Conservation (phyloP, 345 rosid genomes). For the Salix exigua region DNA sequence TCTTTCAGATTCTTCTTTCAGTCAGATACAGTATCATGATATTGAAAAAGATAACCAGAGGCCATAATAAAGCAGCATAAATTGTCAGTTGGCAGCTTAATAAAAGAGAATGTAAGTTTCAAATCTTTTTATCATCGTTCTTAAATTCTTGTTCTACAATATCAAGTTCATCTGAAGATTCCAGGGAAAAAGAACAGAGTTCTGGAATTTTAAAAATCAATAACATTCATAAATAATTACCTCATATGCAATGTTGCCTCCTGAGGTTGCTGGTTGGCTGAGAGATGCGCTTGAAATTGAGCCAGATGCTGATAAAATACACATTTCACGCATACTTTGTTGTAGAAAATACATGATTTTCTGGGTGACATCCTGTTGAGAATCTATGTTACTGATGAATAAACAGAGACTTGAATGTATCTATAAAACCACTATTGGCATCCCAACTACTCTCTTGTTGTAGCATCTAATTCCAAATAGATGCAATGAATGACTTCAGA, state of each 20-base stretch:
- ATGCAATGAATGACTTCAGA: background rate
- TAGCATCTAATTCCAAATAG: background rate
- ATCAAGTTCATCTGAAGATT: background rate
- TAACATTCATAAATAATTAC: slow-evolving; percentile 32
- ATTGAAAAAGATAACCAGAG: background rate
- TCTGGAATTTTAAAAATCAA: background rate
- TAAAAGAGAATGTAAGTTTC: background rate
- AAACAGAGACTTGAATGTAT: slow-evolving; percentile 4
- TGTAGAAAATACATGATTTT: slow-evolving; percentile 62
- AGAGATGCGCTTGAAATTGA: slow-evolving; percentile 72
- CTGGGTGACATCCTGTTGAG: slow-evolving; percentile 73
- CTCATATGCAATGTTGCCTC: slow-evolving; percentile 76
- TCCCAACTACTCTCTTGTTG: background rate
- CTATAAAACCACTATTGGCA: background rate
- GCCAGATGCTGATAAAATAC: slow-evolving; percentile 88
- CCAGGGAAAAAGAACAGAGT: background rate
- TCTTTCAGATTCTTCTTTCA: background rate
- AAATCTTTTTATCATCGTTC: background rate
- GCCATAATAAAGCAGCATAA: background rate
- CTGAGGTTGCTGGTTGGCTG: slow-evolving; percentile 75
- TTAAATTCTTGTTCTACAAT: background rate
- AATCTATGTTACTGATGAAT: slow-evolving; percentile 16
- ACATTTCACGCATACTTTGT: slow-evolving; percentile 75
- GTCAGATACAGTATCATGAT: background rate
- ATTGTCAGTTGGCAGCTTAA: background rate